Percentiles rank a stretch among this genome's conserved stretches.
Evolutionary conservation across 192 early-diverging fungal genomes (phyloP).

Genomic region (Phycomyces nitens): DNA sequence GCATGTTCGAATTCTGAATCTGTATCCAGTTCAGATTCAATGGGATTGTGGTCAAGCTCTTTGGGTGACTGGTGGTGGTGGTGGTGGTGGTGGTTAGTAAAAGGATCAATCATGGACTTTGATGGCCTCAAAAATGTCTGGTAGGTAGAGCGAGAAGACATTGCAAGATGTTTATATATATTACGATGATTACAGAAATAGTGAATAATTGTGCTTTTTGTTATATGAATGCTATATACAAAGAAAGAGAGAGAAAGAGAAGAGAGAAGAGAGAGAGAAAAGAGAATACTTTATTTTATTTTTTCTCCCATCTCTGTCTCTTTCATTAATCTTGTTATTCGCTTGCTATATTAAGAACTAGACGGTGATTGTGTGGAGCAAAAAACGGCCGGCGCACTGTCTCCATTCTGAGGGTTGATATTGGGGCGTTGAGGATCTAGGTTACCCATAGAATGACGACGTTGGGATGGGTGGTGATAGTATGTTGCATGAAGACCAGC

Average conservation of each 20-base stretch:
- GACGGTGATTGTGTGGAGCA: not conserved
- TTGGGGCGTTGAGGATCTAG: too few relatives aligned
- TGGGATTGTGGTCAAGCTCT: not conserved
- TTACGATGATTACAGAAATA: too few relatives aligned
- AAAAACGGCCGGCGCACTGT: not conserved
- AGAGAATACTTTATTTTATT: not conserved
- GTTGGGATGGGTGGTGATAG: not conserved
- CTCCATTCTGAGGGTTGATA: too few relatives aligned
- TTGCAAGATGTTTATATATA: too few relatives aligned
- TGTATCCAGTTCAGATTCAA: not conserved
- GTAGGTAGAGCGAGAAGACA: too few relatives aligned
- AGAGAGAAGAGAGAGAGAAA: not conserved
- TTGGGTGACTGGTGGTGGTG: not conserved
- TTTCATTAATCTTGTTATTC: not conserved
- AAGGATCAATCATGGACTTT: too few relatives aligned
- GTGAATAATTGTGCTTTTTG: too few relatives aligned
- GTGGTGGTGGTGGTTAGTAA: not conserved
- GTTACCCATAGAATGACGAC: not conserved
- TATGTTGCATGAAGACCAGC: not conserved
- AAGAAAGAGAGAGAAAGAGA: too few relatives aligned
- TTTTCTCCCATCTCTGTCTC: not conserved
- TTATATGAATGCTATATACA: too few relatives aligned
- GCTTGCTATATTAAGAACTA: constrained; percentile 4
- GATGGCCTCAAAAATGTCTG: too few relatives aligned
- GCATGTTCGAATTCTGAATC: constrained; percentile 16